Conservation (phyloP, 345 rosid species). For the Eutrema japonicum region DNA sequence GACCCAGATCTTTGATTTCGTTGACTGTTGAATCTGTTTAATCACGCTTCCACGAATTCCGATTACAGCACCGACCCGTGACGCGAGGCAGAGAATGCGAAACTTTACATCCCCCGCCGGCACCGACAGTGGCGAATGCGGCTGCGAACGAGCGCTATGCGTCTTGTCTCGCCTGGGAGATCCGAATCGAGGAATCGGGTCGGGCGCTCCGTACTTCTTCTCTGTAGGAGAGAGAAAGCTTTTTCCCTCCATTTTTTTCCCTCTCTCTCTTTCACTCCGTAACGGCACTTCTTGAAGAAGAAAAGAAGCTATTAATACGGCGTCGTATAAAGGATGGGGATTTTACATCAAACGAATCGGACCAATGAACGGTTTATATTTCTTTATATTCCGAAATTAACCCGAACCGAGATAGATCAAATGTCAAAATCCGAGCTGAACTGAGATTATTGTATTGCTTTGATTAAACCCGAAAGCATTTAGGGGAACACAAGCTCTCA, state of each 20-base stretch:
- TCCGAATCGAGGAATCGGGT: no score
- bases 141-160: neutral
- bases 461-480: neutral
- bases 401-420: conserved; percentile 2
- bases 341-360: conserved; percentile 1
- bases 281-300: conserved; percentile 6
- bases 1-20: conserved; percentile 62
- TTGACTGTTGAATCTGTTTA: conserved; percentile 58
- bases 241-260: conserved; percentile 16
- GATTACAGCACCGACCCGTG: conserved; percentile 63
- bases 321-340: conserved; percentile 1
- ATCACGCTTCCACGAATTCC: conserved; percentile 62
- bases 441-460: neutral
- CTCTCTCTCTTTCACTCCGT: neutral
- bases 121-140: conserved; percentile 35
- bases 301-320: neutral
- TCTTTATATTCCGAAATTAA: neutral
- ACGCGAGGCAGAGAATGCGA: conserved; percentile 62
- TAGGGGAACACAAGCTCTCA: no score
- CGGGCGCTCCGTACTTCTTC: conserved; percentile 10
- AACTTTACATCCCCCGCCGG: conserved; percentile 55
- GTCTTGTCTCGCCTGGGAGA: conserved; percentile 4
- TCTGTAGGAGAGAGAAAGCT: conserved; percentile 46
- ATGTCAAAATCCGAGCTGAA: neutral
- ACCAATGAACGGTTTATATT: neutral